Percentiles rank a stretch among this genome's conserved stretches.
These are phyloP conservation scores for Teunomyces tritomae DNA, from an alignment of 805 yeast species.

Conservation along the genomic window DNA sequence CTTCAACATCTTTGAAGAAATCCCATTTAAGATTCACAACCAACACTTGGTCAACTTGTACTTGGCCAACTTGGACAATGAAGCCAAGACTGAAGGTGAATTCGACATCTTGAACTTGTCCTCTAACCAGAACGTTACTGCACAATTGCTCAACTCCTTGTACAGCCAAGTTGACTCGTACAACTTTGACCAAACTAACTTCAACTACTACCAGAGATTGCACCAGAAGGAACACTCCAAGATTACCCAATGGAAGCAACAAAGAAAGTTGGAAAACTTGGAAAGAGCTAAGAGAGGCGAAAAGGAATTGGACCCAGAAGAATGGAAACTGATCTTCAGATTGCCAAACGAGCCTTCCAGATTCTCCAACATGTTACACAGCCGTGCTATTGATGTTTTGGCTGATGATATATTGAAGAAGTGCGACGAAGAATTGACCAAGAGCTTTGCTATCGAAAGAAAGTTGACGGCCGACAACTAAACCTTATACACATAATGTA, in stretches of 20 bases:
- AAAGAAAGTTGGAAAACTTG: slow-evolving; percentile 62
- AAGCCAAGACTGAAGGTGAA: slow-evolving; percentile 19
- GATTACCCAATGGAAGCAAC: slow-evolving; percentile 72
- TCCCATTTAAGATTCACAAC: slow-evolving; percentile 65
- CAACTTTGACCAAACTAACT: slow-evolving; percentile 75
- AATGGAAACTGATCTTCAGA: slow-evolving; percentile 61
- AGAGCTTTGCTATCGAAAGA: slow-evolving; percentile 57
- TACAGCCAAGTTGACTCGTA: slow-evolving; percentile 70
- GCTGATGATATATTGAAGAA: slow-evolving; percentile 70
- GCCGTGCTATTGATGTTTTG: slow-evolving; percentile 66
- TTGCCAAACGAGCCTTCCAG: slow-evolving; percentile 75
- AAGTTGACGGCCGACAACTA: slow-evolving; percentile 35
- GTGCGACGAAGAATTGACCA: slow-evolving; percentile 64
- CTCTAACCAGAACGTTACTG: slow-evolving; percentile 42
- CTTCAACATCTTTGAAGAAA: slow-evolving; percentile 67
- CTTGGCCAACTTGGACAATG: slow-evolving; percentile 32
- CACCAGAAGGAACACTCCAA: slow-evolving; percentile 66
- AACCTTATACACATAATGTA: slow-evolving; percentile 4
- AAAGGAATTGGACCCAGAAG: slow-evolving; percentile 52
- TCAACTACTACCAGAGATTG: slow-evolving; percentile 79
- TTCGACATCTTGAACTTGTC: slow-evolving; percentile 41
- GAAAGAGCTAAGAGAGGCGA: slow-evolving; percentile 59
- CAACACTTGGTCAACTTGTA: slow-evolving; percentile 62
- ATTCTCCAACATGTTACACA: slow-evolving; percentile 64
- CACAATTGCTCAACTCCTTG: slow-evolving; percentile 57